Evolutionary conservation across 75 land plant species (phyloP).

Genomic region (Ceratopteris richardii): DNA sequence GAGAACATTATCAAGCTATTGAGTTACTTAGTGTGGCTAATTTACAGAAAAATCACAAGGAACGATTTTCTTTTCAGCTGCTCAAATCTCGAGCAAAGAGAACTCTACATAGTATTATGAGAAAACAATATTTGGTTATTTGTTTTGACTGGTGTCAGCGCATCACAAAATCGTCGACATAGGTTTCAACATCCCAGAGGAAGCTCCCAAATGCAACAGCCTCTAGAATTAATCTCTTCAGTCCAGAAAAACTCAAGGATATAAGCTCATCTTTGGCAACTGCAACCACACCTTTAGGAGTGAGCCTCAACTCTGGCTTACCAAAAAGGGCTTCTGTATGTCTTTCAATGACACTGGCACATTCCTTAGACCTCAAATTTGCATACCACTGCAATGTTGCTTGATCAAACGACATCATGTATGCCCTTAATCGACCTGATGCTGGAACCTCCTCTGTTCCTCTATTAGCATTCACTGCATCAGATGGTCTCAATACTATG

Average conservation of each 20-base stretch:
- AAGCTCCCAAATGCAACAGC: conserved; percentile 79
- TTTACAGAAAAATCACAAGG: too few relatives aligned
- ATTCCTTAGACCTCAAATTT: conserved; percentile 55
- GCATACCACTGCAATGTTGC: conserved; percentile 68
- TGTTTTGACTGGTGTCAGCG: too few relatives aligned
- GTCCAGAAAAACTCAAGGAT: conserved; percentile 45
- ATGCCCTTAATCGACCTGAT: conserved; percentile 34
- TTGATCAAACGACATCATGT: conserved; percentile 69
- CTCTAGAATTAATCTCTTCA: conserved; percentile 54
- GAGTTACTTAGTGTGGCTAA: too few relatives aligned
- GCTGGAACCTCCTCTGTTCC: conserved; percentile 17
- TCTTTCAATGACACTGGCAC: conserved; percentile 57
- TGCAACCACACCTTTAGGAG: conserved; percentile 39
- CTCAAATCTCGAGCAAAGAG: too few relatives aligned
- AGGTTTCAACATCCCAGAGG: conserved; percentile 69
- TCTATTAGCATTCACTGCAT: too few relatives aligned
- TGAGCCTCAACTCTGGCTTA: conserved; percentile 37
- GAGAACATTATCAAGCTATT: too few relatives aligned
- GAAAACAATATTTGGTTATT: too few relatives aligned
- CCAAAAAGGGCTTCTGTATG: conserved; percentile 79
- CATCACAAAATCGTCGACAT: conserved; percentile 59
- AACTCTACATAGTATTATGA: too few relatives aligned
- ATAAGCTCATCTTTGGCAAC: conserved; percentile 43
- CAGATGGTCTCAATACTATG: too few relatives aligned
- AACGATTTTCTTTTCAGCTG: too few relatives aligned